Evolutionary conservation across 768 basidiomycete genomes (phyloP), one percentile per base, ranked within the genome.

Genomic region (Lactarius trivialis): DNA sequence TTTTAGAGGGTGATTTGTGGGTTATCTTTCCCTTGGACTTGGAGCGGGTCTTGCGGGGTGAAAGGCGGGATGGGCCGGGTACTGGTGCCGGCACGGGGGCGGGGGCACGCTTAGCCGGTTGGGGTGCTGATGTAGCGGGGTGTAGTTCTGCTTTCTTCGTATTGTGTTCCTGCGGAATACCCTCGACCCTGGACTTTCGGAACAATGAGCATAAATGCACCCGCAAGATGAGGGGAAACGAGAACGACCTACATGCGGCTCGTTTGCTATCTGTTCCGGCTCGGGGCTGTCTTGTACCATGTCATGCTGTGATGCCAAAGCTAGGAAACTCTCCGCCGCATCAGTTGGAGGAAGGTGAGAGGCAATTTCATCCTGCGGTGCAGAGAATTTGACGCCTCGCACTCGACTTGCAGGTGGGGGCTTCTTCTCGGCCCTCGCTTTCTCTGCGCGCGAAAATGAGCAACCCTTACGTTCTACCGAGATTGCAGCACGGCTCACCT

Each of bases 401-500:
- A 34, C 17, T 17, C 45, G 62, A 19, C 36, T 58, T 9, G 21
- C 24, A 14, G 4, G 79, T 72, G 55, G 81, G 76, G 48, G 80
- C 78, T 67, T 79, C 80, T 4, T 81, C 77, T 60, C 76, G 73
- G 11, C 79, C 83, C 85, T 63, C 2, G 17, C 32, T 30, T 28
- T 60, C 66, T 45, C 70, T 66, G 19, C 8, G 50, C 30, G 59
- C 37, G 58, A 36, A 36, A 60, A 58, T 57, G 37, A 33, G 53
- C 30, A 30, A 30, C 49, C 7, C 28, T 17, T 8, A n/a, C 15
- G 15, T 21, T 21, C 36, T 32, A 49, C 28, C 55, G 12, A 24
- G 45, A 21, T n/a, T 21, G 12, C 34, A 49, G 65, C 32, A 41
- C 0, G 24, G 73, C 78, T 19, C 64, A 86, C 89, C 82, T 14